Conservation (phyloP, 768 basidiomycete species). For the Tylopilus subfusipes region DNA sequence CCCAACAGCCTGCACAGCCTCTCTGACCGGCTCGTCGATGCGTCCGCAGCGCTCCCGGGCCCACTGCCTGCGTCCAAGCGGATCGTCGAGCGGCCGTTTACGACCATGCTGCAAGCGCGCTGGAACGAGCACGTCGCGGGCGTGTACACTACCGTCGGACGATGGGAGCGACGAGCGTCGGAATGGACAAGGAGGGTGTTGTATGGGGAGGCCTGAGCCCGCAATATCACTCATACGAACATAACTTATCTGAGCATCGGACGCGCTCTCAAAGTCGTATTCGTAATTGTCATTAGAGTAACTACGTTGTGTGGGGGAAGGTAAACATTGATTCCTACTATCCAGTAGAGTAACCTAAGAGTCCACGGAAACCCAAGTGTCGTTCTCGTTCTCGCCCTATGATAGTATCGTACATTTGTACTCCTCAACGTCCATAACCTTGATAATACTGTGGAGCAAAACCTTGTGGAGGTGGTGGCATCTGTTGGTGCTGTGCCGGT, state of each 20-base stretch:
- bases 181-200: slow-evolving; percentile 46
- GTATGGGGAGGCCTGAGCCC: slow-evolving; percentile 36
- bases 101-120: slow-evolving; percentile 44
- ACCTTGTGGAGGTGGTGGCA: slow-evolving; percentile 31
- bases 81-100: slow-evolving; percentile 46
- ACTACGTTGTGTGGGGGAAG: too few species aligned
- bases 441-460: slow-evolving; percentile 30
- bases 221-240: too few species aligned
- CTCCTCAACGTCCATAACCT: slow-evolving; percentile 27
- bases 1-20: slow-evolving; percentile 44
- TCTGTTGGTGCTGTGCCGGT: slow-evolving; percentile 25
- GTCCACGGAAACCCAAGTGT: neutral
- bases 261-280: too few species aligned
- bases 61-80: slow-evolving; percentile 54
- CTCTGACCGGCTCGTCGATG: slow-evolving; percentile 48
- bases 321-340: too few species aligned
- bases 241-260: too few species aligned
- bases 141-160: slow-evolving; percentile 41
- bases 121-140: slow-evolving; percentile 59
- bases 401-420: neutral
- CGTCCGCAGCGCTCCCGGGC: slow-evolving; percentile 45
- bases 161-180: slow-evolving; percentile 44
- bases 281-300: too few species aligned
- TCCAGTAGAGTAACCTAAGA: neutral
- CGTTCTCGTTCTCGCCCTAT: neutral